Percentiles rank a stretch among this genome's conserved stretches.
These are phyloP conservation scores for Hymenoscyphus salicellus DNA, from an alignment of 2,329 filamentous ascomycete genomes.

Conservation along the genomic window DNA sequence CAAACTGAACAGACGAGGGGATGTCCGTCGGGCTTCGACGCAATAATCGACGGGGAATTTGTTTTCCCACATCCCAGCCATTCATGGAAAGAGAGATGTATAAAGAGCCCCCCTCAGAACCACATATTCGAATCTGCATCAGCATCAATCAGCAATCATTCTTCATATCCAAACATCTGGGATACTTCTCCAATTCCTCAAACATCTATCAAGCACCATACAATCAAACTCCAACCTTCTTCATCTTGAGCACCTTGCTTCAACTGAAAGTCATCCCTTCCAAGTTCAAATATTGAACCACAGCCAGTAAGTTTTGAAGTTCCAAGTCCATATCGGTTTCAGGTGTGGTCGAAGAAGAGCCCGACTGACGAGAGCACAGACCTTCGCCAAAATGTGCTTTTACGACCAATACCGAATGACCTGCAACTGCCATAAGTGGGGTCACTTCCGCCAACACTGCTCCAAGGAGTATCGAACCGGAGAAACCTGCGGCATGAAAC, in stretches of 20 bases:
- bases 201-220: conserved; percentile 16
- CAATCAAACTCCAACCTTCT: conserved; percentile 7
- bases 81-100: conserved; percentile 16
- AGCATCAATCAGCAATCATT: conserved; percentile 32
- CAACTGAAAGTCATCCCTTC: conserved; percentile 4
- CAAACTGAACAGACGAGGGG: conserved; percentile 2
- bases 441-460: conserved; percentile 88
- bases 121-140: conserved; percentile 16
- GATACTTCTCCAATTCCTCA: conserved; percentile 19
- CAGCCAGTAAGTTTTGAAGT: conserved; percentile 27
- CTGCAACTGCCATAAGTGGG: conserved; percentile 94
- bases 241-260: not conserved
- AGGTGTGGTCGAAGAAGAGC: conserved; percentile 14
- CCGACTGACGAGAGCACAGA: conserved; percentile 22
- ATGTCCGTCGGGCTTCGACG: conserved; percentile 10
- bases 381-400: conserved; percentile 73
- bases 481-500: conserved; percentile 92
- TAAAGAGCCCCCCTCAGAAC: conserved; percentile 28
- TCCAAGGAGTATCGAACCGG: conserved; percentile 92
- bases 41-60: not conserved
- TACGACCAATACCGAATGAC: conserved; percentile 84
- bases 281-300: conserved; percentile 13
- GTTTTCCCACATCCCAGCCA: conserved; percentile 1
- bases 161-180: conserved; percentile 23
- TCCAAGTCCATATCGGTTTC: conserved; percentile 19